Base-by-base conservation (phyloP, 345 rosid genomes). In the Passiflora organensis region DNA sequence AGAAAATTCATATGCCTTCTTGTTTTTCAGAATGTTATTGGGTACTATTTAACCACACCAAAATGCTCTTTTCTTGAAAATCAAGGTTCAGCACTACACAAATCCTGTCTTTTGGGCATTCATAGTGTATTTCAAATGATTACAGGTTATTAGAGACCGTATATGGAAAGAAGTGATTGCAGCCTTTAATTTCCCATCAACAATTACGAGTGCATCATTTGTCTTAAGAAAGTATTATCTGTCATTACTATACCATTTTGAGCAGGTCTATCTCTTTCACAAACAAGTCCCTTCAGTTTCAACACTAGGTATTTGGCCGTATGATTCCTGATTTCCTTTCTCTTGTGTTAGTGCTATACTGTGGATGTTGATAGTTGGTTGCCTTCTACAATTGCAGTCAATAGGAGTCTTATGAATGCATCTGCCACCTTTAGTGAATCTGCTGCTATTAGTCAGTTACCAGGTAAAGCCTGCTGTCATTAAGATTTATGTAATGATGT, bases 181-280 rank as follows among this genome's bases (percentile, higher is more conserved):
- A 56, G 76, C 64, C 48, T 88, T 88, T 79, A 79, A 67, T 39
- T 91, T 88, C 67, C 98, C 95, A 2, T 43, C 88, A 41, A 88
- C 98, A 6, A 79, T 87, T 52, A 91, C 96, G 14, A 91, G 87
- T 75, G 95, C 88, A 14, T 91, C 96, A 14, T 91, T 79, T 71
- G 85, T 82, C 32, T 64, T 91, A 17, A 76, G 95, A 74, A 91
- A 84, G 76, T 81, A 76, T 63, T 91, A 91, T 58, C 53, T 82
- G 60, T 80, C 90, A 23, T 61, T 81, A 59, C 86, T 91, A 48
- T 73, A 71, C 66, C 83, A 83, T 50, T 71, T 83, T 32, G 97
- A 91, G 75, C 88, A 83, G 63, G 72, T 76, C 59, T 91, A 83
- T 58, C 85, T 67, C 74, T 82, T 80, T 74, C 65, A 37, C 67